These are phyloP conservation scores for Penicillium manginii DNA, from an alignment of 495 filamentous ascomycete genomes.

Conservation along the genomic window DNA sequence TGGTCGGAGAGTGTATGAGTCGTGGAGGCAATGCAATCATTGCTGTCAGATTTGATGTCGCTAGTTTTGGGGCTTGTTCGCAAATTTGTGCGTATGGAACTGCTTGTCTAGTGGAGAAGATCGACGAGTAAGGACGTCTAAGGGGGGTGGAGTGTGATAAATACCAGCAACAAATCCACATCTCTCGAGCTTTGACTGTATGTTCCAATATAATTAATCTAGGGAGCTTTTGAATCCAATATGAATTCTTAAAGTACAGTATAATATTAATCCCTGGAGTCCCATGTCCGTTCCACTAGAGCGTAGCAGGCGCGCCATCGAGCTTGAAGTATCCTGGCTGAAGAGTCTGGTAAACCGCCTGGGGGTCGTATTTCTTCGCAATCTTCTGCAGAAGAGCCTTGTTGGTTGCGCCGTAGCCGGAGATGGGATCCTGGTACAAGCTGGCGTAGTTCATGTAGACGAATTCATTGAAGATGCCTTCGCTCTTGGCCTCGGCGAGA, in stretches of 20 bases:
- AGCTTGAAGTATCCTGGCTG: conserved; percentile 50
- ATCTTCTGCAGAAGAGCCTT: conserved; percentile 33
- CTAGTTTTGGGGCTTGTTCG: conserved; percentile 45
- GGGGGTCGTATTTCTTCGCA: conserved; percentile 43
- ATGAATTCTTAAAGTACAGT: no score
- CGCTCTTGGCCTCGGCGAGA: conserved; percentile 40
- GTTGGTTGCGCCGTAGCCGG: conserved; percentile 41
- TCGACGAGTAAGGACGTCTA: conserved; percentile 25
- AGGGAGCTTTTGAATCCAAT: no score
- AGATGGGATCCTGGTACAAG: conserved; percentile 42
- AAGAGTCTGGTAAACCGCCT: conserved; percentile 38
- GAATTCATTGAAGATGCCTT: conserved; percentile 52
- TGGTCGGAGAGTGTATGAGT: conserved; percentile 59
- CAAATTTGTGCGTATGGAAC: conserved; percentile 65
- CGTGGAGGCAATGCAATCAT: conserved; percentile 65
- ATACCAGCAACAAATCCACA: neutral
- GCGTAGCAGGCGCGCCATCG: conserved; percentile 22
- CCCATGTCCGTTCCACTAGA: no score
- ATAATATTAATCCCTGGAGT: no score
- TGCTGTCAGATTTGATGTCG: conserved; percentile 56
- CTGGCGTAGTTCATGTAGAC: conserved; percentile 61
- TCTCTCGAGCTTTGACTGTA: no score
- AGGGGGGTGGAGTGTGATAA: neutral
- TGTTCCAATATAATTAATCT: no score
- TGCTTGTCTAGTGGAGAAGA: conserved; percentile 55